Evolutionary conservation across 1,284 basidiomycete genomes (phyloP).

Genomic region (Polyporus tsugae): DNA sequence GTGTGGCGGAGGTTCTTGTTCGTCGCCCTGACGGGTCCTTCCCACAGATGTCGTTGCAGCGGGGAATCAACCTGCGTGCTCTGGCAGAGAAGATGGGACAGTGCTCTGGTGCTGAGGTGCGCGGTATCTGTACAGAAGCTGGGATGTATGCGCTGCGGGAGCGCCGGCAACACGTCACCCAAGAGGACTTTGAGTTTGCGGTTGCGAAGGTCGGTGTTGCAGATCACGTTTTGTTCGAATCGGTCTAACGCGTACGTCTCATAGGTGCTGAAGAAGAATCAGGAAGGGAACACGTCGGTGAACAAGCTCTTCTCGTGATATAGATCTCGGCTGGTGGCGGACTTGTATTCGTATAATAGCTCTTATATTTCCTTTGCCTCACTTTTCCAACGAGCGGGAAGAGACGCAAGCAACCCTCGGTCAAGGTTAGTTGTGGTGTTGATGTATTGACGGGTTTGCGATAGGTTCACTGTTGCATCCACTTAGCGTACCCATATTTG

Average conservation of each 20-base stretch:
- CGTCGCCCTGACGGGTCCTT: conserved; percentile 9
- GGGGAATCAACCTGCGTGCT: conserved; percentile 95
- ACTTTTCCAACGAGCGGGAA: background rate
- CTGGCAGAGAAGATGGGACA: conserved; percentile 99
- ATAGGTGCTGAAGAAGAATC: conserved; percentile 90
- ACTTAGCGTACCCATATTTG: background rate
- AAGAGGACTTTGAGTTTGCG: conserved; percentile 99
- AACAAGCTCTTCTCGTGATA: conserved; percentile 86
- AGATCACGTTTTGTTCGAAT: conserved; percentile 5
- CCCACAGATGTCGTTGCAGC: conserved; percentile 92
- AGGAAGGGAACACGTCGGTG: conserved; percentile 89
- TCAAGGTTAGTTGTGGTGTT: background rate
- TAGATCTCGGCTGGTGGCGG: conserved; percentile 13
- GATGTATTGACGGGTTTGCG: background rate
- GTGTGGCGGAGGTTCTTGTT: background rate
- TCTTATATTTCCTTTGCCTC: conserved; percentile 2
- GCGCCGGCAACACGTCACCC: conserved; percentile 94
- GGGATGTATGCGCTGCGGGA: conserved; percentile 98
- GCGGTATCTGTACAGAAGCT: conserved; percentile 98
- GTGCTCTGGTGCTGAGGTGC: conserved; percentile 97
- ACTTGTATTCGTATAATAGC: conserved; percentile 25
- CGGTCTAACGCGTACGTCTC: conserved; percentile 14
- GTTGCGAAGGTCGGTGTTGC: conserved; percentile 82
- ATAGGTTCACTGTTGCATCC: background rate
- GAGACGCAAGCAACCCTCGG: background rate